phyloP scores from a whole-genome alignment of 2,329 filamentous ascomycete genomes.

The Elsinoe fawcettii region DNA sequence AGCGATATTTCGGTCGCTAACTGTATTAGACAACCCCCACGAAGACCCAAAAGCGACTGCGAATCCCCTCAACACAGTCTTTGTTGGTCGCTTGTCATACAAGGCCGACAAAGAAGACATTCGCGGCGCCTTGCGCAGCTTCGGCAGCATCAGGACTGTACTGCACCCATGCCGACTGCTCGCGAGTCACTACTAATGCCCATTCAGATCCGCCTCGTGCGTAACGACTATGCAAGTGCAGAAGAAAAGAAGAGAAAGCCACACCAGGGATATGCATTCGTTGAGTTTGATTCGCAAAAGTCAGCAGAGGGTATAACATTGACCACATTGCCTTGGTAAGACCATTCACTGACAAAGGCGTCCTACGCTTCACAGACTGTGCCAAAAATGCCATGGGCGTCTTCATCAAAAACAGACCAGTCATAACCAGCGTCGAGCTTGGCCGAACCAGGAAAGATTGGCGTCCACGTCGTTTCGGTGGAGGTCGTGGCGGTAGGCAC shows the following conservation, averaged over 20 bases:
- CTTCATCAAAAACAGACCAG: slow-evolving; percentile 82
- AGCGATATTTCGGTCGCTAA: background rate
- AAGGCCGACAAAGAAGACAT: slow-evolving; percentile 82
- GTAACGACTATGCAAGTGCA: slow-evolving; percentile 44
- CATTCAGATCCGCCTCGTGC: slow-evolving; percentile 73
- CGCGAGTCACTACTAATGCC: slow-evolving; percentile 15
- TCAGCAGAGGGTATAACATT: slow-evolving; percentile 86
- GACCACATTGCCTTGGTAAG: slow-evolving; percentile 47
- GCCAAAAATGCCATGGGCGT: slow-evolving; percentile 83
- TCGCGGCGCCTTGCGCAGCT: slow-evolving; percentile 66
- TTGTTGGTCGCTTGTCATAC: slow-evolving; percentile 84
- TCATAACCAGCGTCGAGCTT: slow-evolving; percentile 92
- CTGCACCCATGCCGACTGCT: slow-evolving; percentile 7
- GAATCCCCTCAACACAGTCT: slow-evolving; percentile 90
- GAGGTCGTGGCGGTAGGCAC: slow-evolving; percentile 82
- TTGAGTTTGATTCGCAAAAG: slow-evolving; percentile 93
- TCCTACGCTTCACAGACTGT: slow-evolving; percentile 61
- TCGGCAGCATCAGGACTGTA: slow-evolving; percentile 29
- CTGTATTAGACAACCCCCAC: slow-evolving; percentile 60
- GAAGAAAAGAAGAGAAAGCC: slow-evolving; percentile 53
- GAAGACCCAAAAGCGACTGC: slow-evolving; percentile 85
- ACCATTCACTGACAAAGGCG: slow-evolving; percentile 38
- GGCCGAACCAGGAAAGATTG: slow-evolving; percentile 90
- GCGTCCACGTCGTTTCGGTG: slow-evolving; percentile 85
- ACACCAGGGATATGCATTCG: slow-evolving; percentile 89